Evolutionary conservation across 169 alveolate species (phyloP), one percentile per base, ranked within the genome.

Genomic region (Plasmodium coatneyi): DNA sequence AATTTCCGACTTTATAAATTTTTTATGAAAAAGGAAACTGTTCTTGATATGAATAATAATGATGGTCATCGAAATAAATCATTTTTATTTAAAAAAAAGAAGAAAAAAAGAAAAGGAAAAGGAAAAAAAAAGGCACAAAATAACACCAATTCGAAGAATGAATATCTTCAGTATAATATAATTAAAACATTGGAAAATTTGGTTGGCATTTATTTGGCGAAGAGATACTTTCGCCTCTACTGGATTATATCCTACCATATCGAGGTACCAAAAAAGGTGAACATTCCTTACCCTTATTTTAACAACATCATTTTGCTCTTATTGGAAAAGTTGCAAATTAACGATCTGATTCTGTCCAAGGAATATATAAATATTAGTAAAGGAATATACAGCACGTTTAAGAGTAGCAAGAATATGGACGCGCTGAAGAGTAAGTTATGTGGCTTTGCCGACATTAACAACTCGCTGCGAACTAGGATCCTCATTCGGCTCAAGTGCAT

Each of bases 241-340:
- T 86, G 93, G 93, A 86, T 86, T 74, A 52, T 86, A 76, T 72
- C 80, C 66, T 86, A 86, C 54, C 93, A 86, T 74, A 86, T 86
- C 79, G 93, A 86, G 66, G 60, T 86, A 19, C 93, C 93, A 30
- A 86, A 86, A 86, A 86, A 86, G 66, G 80, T 78, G 16, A 86
- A 86, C 60, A 74, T 74, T 16, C 71, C 93, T 9, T 86, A 86
- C 34, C 78, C 81, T n/a, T 86, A 86, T 76, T 86, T 86, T 86
- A 86, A 86, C 71, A 86, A 86, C 66, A 86, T 86, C 70, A 86
- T 86, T 86, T 78, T 86, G 39, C 56, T 86, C 70, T 52, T 86
- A 86, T 76, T 86, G 80, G 93, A 86, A 76, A 86, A 86, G 70
- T 54, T 86, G 36, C 86, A 86, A 86, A 86, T 86, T 22, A 86